These are phyloP conservation scores for Ceratobasidium papillatum DNA, from an alignment of 1,284 basidiomycete genomes.

Conservation along the genomic window DNA sequence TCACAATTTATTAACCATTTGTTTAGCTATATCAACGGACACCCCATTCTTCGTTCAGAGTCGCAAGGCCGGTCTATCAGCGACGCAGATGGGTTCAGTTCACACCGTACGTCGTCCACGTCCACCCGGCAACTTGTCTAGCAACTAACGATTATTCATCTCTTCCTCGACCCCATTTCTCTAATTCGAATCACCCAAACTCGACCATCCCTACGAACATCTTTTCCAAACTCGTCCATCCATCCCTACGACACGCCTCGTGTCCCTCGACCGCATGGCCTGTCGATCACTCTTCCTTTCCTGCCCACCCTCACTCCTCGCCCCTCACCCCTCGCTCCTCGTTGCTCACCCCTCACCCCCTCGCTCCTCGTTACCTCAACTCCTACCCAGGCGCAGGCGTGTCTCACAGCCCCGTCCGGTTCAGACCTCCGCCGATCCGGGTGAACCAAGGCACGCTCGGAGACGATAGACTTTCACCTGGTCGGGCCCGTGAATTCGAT, in stretches of 20 bases:
- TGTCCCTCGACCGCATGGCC: not conserved
- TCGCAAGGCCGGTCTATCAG: conserved; percentile 2
- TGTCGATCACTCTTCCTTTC: not conserved
- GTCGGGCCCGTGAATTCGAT: conserved; percentile 40
- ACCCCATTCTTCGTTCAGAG: not conserved
- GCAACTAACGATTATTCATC: not conserved
- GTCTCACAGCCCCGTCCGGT: conserved; percentile 29
- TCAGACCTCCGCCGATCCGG: conserved; percentile 28
- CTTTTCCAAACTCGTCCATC: not conserved
- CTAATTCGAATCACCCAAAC: not conserved
- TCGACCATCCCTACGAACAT: not conserved
- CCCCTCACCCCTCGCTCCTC: not conserved
- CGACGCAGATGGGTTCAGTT: not conserved
- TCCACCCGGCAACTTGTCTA: not conserved
- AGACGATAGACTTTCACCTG: conserved; percentile 41
- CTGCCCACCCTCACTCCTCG: not conserved
- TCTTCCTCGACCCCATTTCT: not conserved
- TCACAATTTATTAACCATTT: not conserved
- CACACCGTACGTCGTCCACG: conserved; percentile 11
- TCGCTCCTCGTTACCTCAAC: not conserved
- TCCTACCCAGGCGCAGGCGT: conserved; percentile 14
- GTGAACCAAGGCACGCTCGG: not conserved
- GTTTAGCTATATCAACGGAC: not conserved
- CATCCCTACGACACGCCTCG: not conserved
- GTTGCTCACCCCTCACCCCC: not conserved